phyloP scores from a whole-genome alignment of 371 early-diverging fungal genomes.

The Rhizopus sp. region DNA sequence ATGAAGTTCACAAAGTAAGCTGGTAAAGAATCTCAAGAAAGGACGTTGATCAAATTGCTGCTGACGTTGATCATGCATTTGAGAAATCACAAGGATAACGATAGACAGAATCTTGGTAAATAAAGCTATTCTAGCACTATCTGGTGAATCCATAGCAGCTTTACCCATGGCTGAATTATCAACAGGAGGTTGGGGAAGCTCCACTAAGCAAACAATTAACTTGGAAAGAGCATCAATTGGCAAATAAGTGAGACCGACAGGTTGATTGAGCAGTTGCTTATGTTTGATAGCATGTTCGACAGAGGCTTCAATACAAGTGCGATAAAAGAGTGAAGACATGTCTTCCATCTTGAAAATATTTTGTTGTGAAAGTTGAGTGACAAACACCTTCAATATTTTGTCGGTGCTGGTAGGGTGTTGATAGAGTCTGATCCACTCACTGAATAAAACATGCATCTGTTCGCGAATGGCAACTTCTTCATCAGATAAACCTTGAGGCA shows the following conservation, averaged over 20 bases:
- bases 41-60: constrained; percentile 90
- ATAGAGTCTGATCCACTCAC: constrained; percentile 90
- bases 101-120: constrained; percentile 83
- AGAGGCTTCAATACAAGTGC: constrained; percentile 83
- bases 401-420: constrained; percentile 83
- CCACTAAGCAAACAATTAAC: constrained; percentile 72
- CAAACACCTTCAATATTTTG: constrained; percentile 63
- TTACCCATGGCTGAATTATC: constrained; percentile 28
- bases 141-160: constrained; percentile 18
- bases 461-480: constrained; percentile 59
- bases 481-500: constrained; percentile 31
- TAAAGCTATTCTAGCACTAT: constrained; percentile 53
- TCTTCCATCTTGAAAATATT: constrained; percentile 77
- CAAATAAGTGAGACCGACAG: constrained; percentile 62
- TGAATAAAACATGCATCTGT: constrained; percentile 71
- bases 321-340: constrained; percentile 83
- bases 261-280: constrained; percentile 48
- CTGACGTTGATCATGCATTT: constrained; percentile 80
- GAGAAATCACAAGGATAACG: constrained; percentile 79
- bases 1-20: constrained; percentile 83
- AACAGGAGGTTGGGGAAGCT: constrained; percentile 44
- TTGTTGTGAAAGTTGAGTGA: constrained; percentile 76
- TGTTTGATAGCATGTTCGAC: constrained; percentile 75
- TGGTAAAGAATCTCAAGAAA: constrained; percentile 87
- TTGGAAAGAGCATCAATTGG: constrained; percentile 86